These are phyloP conservation scores for Ceratobasidium sp. DNA, from an alignment of 1,284 basidiomycete species.

Conservation along the genomic window DNA sequence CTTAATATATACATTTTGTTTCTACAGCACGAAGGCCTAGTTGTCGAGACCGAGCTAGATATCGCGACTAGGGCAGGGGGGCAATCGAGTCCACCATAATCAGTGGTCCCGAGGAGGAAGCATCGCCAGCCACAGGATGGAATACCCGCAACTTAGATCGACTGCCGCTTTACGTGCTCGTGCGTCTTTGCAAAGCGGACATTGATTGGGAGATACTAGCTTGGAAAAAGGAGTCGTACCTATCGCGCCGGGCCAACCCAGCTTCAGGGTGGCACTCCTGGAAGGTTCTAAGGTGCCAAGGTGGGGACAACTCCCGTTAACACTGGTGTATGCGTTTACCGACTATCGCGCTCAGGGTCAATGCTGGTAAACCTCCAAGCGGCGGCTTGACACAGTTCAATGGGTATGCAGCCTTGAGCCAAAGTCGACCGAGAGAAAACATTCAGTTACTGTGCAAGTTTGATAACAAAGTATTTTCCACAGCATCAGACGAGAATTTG, in stretches of 20 bases:
- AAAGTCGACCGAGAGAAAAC: constrained; percentile 2
- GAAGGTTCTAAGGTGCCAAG: constrained; percentile 26
- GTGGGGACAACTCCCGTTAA: constrained; percentile 52
- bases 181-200: constrained; percentile 53
- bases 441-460: not conserved
- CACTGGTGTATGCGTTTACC: constrained; percentile 55
- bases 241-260: constrained; percentile 48
- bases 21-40: too few species aligned
- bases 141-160: constrained; percentile 47
- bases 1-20: too few species aligned
- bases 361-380: not conserved
- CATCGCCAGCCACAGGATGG: not conserved
- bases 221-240: constrained; percentile 52
- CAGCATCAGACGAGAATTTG: not conserved
- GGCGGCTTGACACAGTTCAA: too few species aligned
- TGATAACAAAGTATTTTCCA: not conserved
- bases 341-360: constrained; percentile 54
- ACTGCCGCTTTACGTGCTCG: constrained; percentile 56
- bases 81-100: not conserved
- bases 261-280: too few species aligned
- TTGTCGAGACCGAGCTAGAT: constrained; percentile 41
- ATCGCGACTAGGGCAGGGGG: constrained; percentile 31
- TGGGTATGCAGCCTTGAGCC: too few species aligned
- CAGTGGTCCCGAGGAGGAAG: too few species aligned
- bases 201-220: constrained; percentile 49